Conservation (phyloP, 768 basidiomycete species). For the Mycena capillaripes region DNA sequence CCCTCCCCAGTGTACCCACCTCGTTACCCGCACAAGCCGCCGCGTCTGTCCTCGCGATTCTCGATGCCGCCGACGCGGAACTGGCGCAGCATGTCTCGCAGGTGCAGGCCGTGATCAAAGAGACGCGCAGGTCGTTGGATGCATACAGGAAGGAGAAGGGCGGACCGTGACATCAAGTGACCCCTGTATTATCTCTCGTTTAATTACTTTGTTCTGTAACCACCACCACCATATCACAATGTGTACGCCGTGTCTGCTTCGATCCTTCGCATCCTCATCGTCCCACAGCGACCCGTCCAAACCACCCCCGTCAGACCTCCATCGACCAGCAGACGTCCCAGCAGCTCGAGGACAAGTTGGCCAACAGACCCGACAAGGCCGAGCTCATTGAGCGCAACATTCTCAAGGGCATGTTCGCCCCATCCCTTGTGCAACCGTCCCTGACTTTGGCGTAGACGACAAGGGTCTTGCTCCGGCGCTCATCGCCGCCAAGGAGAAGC, state of each 20-base stretch:
- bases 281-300: slow-evolving; percentile 18
- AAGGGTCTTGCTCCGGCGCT: slow-evolving; percentile 71
- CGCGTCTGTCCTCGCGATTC: slow-evolving; percentile 47
- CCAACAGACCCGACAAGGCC: slow-evolving; percentile 67
- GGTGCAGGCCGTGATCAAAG: slow-evolving; percentile 41
- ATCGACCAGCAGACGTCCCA: slow-evolving; percentile 45
- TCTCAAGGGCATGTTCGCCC: slow-evolving; percentile 65
- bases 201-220: slow-evolving; percentile 23
- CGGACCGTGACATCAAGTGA: slow-evolving; percentile 18
- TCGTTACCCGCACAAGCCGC: slow-evolving; percentile 43
- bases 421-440: neutral
- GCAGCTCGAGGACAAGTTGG: slow-evolving; percentile 68
- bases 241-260: slow-evolving; percentile 16
- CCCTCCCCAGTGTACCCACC: slow-evolving; percentile 3
- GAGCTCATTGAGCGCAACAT: slow-evolving; percentile 79
- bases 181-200: slow-evolving; percentile 8
- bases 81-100: slow-evolving; percentile 42
- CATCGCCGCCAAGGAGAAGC: slow-evolving; percentile 69
- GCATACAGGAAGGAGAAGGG: slow-evolving; percentile 37
- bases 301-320: slow-evolving; percentile 34
- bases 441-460: slow-evolving; percentile 60
- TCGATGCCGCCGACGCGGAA: slow-evolving; percentile 52
- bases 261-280: neutral
- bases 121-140: slow-evolving; percentile 37
- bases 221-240: slow-evolving; percentile 28